Evolutionary conservation across 352 stramenopile species (phyloP).

Genomic region (Pythium oligandrum): DNA sequence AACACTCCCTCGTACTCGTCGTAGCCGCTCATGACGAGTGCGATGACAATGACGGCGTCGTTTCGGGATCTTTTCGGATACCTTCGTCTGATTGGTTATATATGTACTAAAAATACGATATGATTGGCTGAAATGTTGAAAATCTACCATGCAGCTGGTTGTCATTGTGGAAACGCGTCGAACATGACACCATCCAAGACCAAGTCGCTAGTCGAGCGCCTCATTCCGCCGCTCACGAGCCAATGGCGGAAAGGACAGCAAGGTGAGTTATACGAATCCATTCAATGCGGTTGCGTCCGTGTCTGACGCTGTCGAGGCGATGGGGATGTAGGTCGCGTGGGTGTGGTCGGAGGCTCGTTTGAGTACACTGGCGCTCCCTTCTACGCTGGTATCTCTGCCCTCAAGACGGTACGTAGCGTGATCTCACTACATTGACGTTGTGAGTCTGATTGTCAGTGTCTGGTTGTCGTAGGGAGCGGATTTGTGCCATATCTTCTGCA

Average conservation of each 20-base stretch:
- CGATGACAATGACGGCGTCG: constrained; percentile 3
- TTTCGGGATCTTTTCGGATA: constrained; percentile 13
- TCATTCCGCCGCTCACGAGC: constrained; percentile 65
- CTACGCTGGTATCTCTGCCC: constrained; percentile 92
- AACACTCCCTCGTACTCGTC: constrained; percentile 69
- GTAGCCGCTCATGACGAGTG: constrained; percentile 31
- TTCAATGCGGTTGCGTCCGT: neutral
- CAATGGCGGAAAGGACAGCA: constrained; percentile 75
- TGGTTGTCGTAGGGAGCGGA: constrained; percentile 78
- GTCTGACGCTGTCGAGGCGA: neutral
- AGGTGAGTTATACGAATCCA: constrained; percentile 20
- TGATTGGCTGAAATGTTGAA: constrained; percentile 14
- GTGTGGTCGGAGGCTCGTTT: constrained; percentile 93
- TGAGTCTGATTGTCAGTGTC: neutral
- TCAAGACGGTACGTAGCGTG: constrained; percentile 71
- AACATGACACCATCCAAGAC: constrained; percentile 6
- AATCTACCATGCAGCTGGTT: constrained; percentile 5
- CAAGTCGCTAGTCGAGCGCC: constrained; percentile 22
- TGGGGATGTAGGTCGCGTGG: constrained; percentile 67
- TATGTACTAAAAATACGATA: neutral
- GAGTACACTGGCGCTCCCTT: constrained; percentile 97
- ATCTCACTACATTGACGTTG: neutral
- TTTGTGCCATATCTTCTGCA: constrained; percentile 94
- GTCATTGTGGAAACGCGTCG: neutral
- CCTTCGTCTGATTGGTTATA: constrained; percentile 12